phyloP scores from a whole-genome alignment of 208 protist species.

The Naegleria fowleri region DNA sequence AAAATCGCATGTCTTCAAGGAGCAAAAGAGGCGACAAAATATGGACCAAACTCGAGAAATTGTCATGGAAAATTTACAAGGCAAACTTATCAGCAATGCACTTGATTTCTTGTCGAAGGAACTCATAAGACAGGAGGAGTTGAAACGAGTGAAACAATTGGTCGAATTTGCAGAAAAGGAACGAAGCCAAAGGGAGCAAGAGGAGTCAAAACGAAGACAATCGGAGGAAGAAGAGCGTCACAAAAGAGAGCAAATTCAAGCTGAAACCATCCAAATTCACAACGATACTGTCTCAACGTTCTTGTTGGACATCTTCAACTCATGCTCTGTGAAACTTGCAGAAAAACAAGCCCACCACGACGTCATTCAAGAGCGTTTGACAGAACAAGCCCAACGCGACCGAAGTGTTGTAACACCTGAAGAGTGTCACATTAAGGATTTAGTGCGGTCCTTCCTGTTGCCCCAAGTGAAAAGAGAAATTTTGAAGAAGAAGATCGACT shows the following conservation, averaged over 20 bases:
- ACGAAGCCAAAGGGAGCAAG: constrained; percentile 62
- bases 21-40: constrained; percentile 44
- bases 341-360: not conserved
- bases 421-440: not conserved
- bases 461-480: not conserved
- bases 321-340: not conserved
- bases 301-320: not conserved
- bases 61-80: constrained; percentile 59
- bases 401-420: not conserved
- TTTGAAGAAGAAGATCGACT: not conserved
- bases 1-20: constrained; percentile 35
- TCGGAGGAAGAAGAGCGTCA: constrained; percentile 61
- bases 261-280: constrained; percentile 55
- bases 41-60: constrained; percentile 46
- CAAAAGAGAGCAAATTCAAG: constrained; percentile 62
- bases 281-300: constrained; percentile 61
- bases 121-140: constrained; percentile 66
- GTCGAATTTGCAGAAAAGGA: constrained; percentile 61
- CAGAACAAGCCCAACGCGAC: not conserved
- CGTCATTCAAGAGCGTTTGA: not conserved
- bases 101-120: constrained; percentile 74
- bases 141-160: constrained; percentile 50
- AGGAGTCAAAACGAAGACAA: constrained; percentile 60
- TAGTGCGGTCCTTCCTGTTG: not conserved
- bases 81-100: constrained; percentile 66